phyloP scores from a whole-genome alignment of 164 flowering plant genomes.

The Chimonanthus salicifolius region DNA sequence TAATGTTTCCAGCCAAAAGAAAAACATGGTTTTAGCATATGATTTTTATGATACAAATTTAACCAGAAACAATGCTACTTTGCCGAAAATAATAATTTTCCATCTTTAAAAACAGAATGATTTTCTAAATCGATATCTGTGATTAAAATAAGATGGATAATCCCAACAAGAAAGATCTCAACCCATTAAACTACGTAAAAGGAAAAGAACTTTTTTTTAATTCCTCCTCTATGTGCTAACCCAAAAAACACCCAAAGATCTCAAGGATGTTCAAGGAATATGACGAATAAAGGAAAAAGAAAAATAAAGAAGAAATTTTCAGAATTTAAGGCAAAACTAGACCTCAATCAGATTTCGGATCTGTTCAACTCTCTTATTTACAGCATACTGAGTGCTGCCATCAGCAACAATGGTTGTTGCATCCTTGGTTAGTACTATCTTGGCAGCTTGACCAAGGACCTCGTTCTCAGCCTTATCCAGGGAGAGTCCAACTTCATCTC shows the following conservation, averaged over 20 bases:
- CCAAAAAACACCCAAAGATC: neutral
- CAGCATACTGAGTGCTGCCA: slow-evolving; percentile 95
- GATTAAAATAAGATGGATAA: no score
- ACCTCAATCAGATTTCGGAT: slow-evolving; percentile 87
- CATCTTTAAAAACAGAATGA: neutral
- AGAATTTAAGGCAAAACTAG: neutral
- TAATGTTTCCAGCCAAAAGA: neutral
- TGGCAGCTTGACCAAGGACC: slow-evolving; percentile 88
- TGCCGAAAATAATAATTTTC: no score
- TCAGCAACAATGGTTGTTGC: slow-evolving; percentile 89
- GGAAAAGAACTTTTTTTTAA: no score
- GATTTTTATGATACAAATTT: no score
- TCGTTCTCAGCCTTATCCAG: slow-evolving; percentile 81
- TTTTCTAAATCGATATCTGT: neutral
- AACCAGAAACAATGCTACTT: no score
- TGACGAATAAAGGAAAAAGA: neutral
- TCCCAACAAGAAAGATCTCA: neutral
- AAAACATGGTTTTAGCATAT: neutral
- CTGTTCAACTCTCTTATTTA: slow-evolving; percentile 76
- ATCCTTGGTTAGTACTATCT: slow-evolving; percentile 91
- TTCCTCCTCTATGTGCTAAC: no score
- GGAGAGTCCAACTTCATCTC: slow-evolving; percentile 88
- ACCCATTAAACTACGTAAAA: no score
- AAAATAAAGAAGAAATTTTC: no score
- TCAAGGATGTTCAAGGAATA: neutral